Evolutionary conservation across 2,329 filamentous ascomycete genomes (phyloP), one percentile per base, ranked within the genome.

Genomic region (Cordyceps farinosa): DNA sequence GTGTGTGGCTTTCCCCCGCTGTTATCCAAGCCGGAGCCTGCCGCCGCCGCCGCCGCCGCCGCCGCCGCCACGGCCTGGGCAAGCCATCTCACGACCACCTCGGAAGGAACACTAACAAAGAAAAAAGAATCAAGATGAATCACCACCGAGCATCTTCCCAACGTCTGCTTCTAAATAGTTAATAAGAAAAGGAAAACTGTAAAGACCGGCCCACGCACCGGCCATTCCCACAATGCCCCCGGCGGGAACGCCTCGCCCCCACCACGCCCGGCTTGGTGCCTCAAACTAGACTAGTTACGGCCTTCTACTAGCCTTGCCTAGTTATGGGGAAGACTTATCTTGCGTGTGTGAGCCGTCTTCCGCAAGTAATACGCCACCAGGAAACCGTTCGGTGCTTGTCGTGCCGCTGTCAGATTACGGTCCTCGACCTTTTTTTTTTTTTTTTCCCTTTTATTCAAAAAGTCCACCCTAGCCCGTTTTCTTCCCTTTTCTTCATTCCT

Each of bases 221-320:
- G 9, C 54, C 44, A 29, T 48, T 22, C 42, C 27, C 29, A 17
- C n/a, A 27, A n/a, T 34, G 47, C n/a, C 40, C 48, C 17, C 13
- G 38, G 22, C 22, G 27, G 38, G 58, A 61, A 55, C 59, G 59
- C 59, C 59, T 40, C 59, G 27, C 40, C 59, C 22, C 59, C 59
- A 53, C 58, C 17, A 8, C 36, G 7, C 36, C 45, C 56, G 45
- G 34, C 48, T 22, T 42, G 58, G 48, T 17, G 13, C 22, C 40
- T 40, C 38, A 13, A n/a, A 22, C 40, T 42, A 30, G 34, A 22
- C 29, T n/a, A 11, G 27, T n/a, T 54, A 34, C 32, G 34, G 44
- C 11, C 5, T 30, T 45, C 32, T 32, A 27, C 32, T 45, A 29
- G 34, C 22, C 45, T 17, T 22, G 22, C 15, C 8, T 53, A 4